A percentile compares a stretch with the other conserved stretches of the same genome.
Conservation (phyloP, 805 yeast species). For the Candida railenensis region DNA sequence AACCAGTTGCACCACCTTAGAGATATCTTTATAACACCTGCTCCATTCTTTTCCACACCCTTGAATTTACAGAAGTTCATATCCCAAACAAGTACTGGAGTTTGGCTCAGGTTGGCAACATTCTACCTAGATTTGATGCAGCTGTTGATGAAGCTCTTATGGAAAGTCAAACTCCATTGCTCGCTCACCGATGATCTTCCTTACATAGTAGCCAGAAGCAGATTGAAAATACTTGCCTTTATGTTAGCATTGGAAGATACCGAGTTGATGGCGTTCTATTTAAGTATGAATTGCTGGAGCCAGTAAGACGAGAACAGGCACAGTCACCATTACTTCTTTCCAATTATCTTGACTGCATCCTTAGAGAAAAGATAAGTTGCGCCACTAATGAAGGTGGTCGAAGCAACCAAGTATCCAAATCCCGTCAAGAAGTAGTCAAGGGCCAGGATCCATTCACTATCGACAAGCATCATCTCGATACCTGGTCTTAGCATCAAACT, state of each 20-base stretch:
- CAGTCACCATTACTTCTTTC: constrained; percentile 4
- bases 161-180: not conserved
- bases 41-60: not conserved
- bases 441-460: constrained; percentile 10
- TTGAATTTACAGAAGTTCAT: not conserved
- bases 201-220: not conserved
- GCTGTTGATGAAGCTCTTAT: not conserved
- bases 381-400: constrained; percentile 79
- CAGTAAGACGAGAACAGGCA: not conserved
- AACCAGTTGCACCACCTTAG: no score
- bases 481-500: constrained; percentile 37
- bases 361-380: constrained; percentile 70
- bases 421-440: constrained; percentile 18
- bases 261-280: not conserved
- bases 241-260: not conserved
- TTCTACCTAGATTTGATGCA: not conserved
- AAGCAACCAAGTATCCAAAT: constrained; percentile 28
- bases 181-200: not conserved
- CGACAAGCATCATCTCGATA: constrained; percentile 21
- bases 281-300: not conserved
- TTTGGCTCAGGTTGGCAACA: not conserved
- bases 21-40: not conserved
- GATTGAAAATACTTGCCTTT: not conserved
- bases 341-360: constrained; percentile 61
- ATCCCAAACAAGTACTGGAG: not conserved